Conservation (phyloP, 345 rosid species). For the Lumnitzera littorea region DNA sequence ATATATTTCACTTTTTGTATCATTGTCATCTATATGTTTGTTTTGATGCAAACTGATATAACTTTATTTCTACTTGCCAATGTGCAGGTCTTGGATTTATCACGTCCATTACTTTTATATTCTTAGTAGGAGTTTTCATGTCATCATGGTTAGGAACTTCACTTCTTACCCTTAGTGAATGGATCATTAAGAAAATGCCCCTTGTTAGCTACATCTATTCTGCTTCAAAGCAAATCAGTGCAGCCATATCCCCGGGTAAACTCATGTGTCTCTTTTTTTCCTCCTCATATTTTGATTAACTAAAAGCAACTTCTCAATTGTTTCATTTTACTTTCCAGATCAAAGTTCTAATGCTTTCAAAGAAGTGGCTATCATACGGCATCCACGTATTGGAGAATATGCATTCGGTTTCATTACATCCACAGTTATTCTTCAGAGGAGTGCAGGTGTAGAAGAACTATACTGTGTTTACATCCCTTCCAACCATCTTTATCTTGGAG, state of each 20-base stretch:
- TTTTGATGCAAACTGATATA: not conserved
- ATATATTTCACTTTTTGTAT: too few relatives aligned
- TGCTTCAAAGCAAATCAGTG: conserved; percentile 52
- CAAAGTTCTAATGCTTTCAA: conserved; percentile 46
- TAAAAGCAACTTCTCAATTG: not conserved
- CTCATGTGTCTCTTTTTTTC: not conserved
- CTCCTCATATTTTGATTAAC: not conserved
- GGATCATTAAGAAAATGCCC: conserved; percentile 53
- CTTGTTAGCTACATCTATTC: conserved; percentile 44
- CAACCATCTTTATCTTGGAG: conserved; percentile 45
- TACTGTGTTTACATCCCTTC: conserved; percentile 46
- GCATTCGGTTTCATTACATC: conserved; percentile 53
- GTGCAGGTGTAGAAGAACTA: conserved; percentile 38
- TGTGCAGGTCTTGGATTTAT: conserved; percentile 42
- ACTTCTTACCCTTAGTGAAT: conserved; percentile 42
- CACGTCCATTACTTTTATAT: conserved; percentile 41
- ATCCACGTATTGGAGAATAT: conserved; percentile 51
- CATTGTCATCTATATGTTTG: not conserved
- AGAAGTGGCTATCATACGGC: conserved; percentile 52
- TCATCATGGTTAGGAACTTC: conserved; percentile 55
- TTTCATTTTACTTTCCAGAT: conserved; percentile 18
- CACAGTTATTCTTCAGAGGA: conserved; percentile 32
- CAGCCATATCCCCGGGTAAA: conserved; percentile 43
- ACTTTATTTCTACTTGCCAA: not conserved
- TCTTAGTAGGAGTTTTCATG: conserved; percentile 52